Evolutionary conservation across 2,329 filamentous ascomycete species (phyloP), one percentile per base, ranked within the genome.

Genomic region (Epichloe elymi): DNA sequence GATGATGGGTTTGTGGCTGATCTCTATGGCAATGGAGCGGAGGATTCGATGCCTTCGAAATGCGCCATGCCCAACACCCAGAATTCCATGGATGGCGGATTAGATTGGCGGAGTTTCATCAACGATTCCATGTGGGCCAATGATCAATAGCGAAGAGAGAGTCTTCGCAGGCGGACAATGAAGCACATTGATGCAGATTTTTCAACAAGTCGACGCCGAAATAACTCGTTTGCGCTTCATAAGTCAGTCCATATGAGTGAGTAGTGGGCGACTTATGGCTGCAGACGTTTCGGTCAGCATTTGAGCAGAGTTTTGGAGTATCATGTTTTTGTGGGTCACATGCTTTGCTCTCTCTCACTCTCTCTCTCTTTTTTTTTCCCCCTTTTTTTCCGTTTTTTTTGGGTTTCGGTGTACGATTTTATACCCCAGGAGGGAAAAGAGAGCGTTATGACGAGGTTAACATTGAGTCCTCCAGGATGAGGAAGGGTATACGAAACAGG

Each of bases 21-120:
- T 19, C 7, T 35, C 2, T 49, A 44, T 10, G 45, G 45, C 5
- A 40, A 8, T 10, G 19, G 23, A n/a, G 15, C 19, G 1, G 38
- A 46, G 3, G 48, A 47, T 6, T 38, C 41, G 38, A 49, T 35
- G 38, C 50, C 12, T 26, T 55, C 23, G 14, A 54, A 51, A 35
- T 50, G 37, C 37, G 17, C 33, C 4, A 47, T 54, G 52, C 38
- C 39, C 5, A 37, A 26, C 30, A 36, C 14, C 4, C 48, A 45
- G 35, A 39, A 14, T 14, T 10, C 30, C 10, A 42, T 43, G 26
- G 65, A 67, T 14, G 64, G 20, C 6, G 36, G 26, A 23, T 14
- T 66, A 6, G 55, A 60, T 0, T 67, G 65, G 65, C 58, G 63
- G 11, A 53, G 52, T 0, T 67, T 62, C 40, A 59, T 67, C 23